Evolutionary conservation across 2,329 filamentous ascomycete species (phyloP).

Genomic region (Calonectria ilicicola): DNA sequence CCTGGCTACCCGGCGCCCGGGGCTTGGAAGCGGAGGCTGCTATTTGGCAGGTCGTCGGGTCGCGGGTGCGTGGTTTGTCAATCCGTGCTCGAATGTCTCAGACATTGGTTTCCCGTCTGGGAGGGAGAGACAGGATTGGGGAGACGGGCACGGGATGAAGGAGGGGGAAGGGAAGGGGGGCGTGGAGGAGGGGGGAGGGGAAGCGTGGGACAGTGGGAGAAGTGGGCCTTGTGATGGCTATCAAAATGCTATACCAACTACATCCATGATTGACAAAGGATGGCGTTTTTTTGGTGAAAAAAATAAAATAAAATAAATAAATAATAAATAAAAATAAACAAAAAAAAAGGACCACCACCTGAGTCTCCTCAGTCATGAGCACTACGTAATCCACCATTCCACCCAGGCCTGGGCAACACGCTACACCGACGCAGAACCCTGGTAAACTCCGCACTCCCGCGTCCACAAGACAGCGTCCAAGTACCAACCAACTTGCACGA

Average conservation of each 20-base stretch:
- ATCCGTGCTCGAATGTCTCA: conserved; percentile 29
- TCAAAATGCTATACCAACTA: not conserved
- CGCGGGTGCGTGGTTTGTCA: conserved; percentile 16
- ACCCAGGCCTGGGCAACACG: not conserved
- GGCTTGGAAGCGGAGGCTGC: conserved; percentile 6
- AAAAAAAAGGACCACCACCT: not conserved
- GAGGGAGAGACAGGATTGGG: not conserved
- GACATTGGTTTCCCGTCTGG: conserved; percentile 26
- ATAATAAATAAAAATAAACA: not conserved
- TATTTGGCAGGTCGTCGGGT: not conserved
- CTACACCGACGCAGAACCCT: not conserved
- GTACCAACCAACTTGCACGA: not conserved
- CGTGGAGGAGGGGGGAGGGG: too few relatives aligned
- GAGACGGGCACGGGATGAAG: not conserved
- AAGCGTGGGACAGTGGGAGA: not conserved
- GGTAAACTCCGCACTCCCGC: not conserved
- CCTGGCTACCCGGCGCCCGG: conserved; percentile 17
- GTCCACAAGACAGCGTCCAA: not conserved
- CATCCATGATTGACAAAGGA: not conserved
- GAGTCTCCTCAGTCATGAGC: not conserved
- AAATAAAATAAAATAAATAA: not conserved
- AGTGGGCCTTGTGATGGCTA: conserved; percentile 6
- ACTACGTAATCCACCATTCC: conserved; percentile 1
- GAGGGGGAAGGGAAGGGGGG: not conserved
- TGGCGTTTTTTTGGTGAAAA: not conserved